Percentiles rank a stretch among this genome's conserved stretches.
Conservation (phyloP, 768 basidiomycete species). For the Boletus insuetus region DNA sequence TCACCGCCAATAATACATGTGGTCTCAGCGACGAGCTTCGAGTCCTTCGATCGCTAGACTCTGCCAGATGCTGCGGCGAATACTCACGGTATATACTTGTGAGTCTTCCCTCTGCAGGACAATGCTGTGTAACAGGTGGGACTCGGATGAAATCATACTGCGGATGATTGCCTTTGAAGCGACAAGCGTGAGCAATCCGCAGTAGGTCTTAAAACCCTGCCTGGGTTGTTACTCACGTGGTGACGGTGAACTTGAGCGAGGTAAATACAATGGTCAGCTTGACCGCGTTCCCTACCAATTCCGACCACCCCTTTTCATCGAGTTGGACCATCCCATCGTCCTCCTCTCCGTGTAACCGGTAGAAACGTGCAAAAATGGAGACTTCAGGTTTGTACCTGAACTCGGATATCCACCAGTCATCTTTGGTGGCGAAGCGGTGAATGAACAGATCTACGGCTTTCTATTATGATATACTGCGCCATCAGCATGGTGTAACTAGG, state of each 20-base stretch:
- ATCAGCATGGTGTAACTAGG: slow-evolving; percentile 7
- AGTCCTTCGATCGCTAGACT: no score
- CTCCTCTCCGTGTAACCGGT: slow-evolving; percentile 32
- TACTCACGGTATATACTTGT: no score
- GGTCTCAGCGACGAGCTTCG: background rate
- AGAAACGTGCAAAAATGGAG: slow-evolving; percentile 34
- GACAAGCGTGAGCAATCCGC: slow-evolving; percentile 8
- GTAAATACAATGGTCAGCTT: slow-evolving; percentile 32
- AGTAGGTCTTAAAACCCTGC: background rate
- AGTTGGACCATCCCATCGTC: slow-evolving; percentile 32
- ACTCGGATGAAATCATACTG: slow-evolving; percentile 18
- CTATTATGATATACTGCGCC: slow-evolving; percentile 4
- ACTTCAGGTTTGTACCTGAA: slow-evolving; percentile 33
- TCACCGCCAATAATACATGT: background rate
- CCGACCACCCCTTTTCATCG: slow-evolving; percentile 33
- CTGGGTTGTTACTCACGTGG: slow-evolving; percentile 23
- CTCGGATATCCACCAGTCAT: slow-evolving; percentile 37
- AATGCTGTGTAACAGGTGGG: background rate
- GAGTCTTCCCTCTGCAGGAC: background rate
- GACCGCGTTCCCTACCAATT: slow-evolving; percentile 32
- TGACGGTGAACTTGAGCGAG: slow-evolving; percentile 34
- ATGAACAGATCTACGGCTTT: slow-evolving; percentile 32
- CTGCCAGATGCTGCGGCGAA: background rate
- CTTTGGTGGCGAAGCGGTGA: slow-evolving; percentile 34
- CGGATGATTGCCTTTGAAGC: slow-evolving; percentile 26